phyloP scores from a whole-genome alignment of 2,329 filamentous ascomycete genomes.

The Magnaporthiopsis incrustans region DNA sequence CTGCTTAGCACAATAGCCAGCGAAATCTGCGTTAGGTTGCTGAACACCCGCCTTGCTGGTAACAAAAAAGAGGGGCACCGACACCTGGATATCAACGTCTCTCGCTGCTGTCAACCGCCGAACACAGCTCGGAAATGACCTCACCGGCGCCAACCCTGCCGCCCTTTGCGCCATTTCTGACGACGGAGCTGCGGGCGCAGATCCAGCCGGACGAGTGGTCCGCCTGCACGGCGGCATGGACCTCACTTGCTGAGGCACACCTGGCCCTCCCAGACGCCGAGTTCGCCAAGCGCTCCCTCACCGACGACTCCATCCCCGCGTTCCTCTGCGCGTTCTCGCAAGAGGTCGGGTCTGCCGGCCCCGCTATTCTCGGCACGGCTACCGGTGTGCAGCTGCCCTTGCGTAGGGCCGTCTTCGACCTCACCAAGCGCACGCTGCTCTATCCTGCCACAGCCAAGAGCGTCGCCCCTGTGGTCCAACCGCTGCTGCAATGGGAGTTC shows the following conservation, averaged over 20 bases:
- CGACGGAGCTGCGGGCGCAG: constrained; percentile 55
- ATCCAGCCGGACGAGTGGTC: constrained; percentile 69
- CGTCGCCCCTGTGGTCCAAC: not conserved
- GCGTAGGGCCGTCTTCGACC: constrained; percentile 55
- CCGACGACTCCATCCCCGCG: constrained; percentile 47
- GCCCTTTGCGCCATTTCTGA: constrained; percentile 70
- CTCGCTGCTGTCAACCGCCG: too few species aligned
- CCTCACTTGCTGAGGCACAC: constrained; percentile 56
- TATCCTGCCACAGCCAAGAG: constrained; percentile 21
- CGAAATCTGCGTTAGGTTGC: too few species aligned
- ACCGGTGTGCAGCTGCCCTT: constrained; percentile 33
- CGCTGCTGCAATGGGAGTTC: constrained; percentile 56
- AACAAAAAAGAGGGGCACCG: not conserved
- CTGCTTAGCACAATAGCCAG: too few species aligned
- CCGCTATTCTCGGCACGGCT: constrained; percentile 21
- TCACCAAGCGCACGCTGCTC: constrained; percentile 45
- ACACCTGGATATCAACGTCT: not conserved
- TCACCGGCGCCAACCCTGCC: constrained; percentile 40
- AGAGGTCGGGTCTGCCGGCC: constrained; percentile 37
- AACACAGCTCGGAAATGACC: not conserved
- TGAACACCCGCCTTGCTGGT: not conserved
- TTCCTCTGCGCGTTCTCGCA: constrained; percentile 64
- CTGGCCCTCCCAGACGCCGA: constrained; percentile 48
- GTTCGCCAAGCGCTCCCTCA: constrained; percentile 41
- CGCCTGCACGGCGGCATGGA: constrained; percentile 69